Base-by-base conservation (phyloP, 768 basidiomycete genomes). In the Russula lepida region DNA sequence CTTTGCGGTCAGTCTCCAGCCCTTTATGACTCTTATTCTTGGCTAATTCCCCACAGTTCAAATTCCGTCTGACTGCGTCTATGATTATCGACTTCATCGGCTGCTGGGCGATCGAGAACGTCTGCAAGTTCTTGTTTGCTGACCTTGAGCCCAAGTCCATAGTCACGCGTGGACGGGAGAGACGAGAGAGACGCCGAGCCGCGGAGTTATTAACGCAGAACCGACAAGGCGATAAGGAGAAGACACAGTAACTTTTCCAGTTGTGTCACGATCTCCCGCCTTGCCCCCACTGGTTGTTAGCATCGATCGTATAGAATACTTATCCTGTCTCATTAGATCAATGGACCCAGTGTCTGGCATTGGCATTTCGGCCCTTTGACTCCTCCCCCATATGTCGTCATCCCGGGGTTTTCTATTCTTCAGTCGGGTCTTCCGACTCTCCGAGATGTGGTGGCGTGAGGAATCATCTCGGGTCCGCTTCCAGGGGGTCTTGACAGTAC, bases 61-160 rank as follows among this genome's bases (percentile, higher is more conserved):
- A 88, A 71, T 55, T 87, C 68, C 81, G 79, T 60, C 73, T 99
- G 64, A 93, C 92, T 0, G 64, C 75, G 11, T 79, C 84, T 47
- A 99, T 99, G 97, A 68, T 89, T 30, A 71, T 85, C 52, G 97
- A 99, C 74, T 97, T 97, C 65, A 82, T 73, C 6, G 92, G 91
- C 0, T 98, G 95, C 69, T 98, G 83, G 81, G 67, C 85, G 50
- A 80, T 97, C 51, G 95, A 99, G 71, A 78, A 79, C 53, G 71
- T 76, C 7, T 94, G 93, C 78, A 98, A 98, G 73, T 75, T 79
- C 51, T 71, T 95, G 30, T 95, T 98, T 72, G 93, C 94, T 12
- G 84, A 91, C 67, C 77, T 95, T 21, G 87, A 92, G 69, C 93
- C 94, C 2, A 90, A 88, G 70, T 74, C 78, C 47, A 84, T 98